These are phyloP conservation scores for Blastobotrys terrestris DNA, from an alignment of 805 yeast species.

Conservation along the genomic window DNA sequence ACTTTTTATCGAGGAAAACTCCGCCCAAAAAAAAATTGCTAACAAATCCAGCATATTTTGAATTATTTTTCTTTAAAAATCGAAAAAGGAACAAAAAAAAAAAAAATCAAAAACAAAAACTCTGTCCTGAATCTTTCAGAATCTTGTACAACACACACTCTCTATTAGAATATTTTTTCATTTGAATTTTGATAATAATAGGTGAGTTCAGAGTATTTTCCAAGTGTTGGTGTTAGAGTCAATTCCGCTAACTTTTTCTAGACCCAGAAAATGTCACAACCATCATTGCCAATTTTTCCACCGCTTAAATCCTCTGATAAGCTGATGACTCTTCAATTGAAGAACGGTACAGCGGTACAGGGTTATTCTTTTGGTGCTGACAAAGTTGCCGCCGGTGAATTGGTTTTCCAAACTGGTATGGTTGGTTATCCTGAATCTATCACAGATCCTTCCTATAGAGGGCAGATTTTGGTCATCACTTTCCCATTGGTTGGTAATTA, in stretches of 20 bases:
- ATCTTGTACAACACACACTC: too few species aligned
- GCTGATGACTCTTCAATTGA: slow-evolving; percentile 80
- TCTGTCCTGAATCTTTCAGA: too few species aligned
- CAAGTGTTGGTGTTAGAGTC: background rate
- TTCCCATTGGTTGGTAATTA: slow-evolving; percentile 97
- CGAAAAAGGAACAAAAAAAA: background rate
- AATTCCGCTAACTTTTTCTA: background rate
- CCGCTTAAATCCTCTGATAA: slow-evolving; percentile 80
- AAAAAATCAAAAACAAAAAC: too few species aligned
- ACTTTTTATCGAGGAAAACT: background rate
- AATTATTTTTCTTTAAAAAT: background rate
- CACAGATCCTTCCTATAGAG: slow-evolving; percentile 97
- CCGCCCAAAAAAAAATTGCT: background rate
- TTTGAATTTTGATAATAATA: background rate
- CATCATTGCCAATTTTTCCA: slow-evolving; percentile 79
- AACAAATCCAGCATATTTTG: background rate
- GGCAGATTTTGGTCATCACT: slow-evolving; percentile 93
- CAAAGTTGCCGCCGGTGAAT: slow-evolving; percentile 85
- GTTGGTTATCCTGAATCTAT: slow-evolving; percentile 98
- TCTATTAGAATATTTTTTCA: too few species aligned
- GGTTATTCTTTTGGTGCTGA: slow-evolving; percentile 98
- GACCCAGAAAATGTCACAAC: slow-evolving; percentile 5
- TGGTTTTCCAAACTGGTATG: slow-evolving; percentile 99
- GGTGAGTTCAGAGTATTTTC: background rate
- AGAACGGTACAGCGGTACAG: slow-evolving; percentile 78